Base-by-base conservation (phyloP, 768 basidiomycete species). In the Gelatoporia subvermispora region DNA sequence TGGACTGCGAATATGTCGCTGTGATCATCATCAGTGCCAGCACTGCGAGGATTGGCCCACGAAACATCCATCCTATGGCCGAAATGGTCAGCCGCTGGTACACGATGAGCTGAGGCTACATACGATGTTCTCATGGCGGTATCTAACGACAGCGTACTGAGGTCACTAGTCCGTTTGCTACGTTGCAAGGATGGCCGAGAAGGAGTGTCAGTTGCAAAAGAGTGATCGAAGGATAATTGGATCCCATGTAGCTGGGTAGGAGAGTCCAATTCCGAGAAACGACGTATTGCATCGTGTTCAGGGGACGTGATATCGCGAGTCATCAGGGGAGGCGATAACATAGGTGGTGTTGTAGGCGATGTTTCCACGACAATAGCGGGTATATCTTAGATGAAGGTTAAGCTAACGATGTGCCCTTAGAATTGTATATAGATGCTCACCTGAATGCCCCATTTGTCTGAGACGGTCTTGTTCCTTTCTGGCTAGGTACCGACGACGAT, bases 301-400 rank as follows among this genome's bases (percentile, higher is more conserved):
- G 66, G 61, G 4, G 74, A 75, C 4, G 78, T 75, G 25, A 84
- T 81, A 55, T 85, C 83, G 42, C 77, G 68, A 1, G 80, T 77
- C 0, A 68, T 72, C 13, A 31, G 13, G 5, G 28, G 28, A 31
- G 28, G n/a, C n/a, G n/a, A 31, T 13, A 31, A 7, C 34, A 67
- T 50, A 4, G 60, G 64, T 0, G 78, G 75, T 0, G 78, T 82
- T 28, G 73, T 69, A 0, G 81, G 76, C 47, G 77, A 70, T 35
- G 67, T 69, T 45, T 84, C 81, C 11, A 89, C 85, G 25, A 86
- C 66, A 51, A 88, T 88, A 2, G 80, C 79, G 8, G 86, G 85
- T 41, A 89, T 82, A 45, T 79, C 85, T 81, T n/a, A 20, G 10
- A 13, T 25, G 4, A 34, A n/a, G 23, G n/a, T 48, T 25, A 13